Evolutionary conservation across 306 rosid genomes (phyloP), one percentile per base, ranked within the genome.

Genomic region (Datisca glomerata): DNA sequence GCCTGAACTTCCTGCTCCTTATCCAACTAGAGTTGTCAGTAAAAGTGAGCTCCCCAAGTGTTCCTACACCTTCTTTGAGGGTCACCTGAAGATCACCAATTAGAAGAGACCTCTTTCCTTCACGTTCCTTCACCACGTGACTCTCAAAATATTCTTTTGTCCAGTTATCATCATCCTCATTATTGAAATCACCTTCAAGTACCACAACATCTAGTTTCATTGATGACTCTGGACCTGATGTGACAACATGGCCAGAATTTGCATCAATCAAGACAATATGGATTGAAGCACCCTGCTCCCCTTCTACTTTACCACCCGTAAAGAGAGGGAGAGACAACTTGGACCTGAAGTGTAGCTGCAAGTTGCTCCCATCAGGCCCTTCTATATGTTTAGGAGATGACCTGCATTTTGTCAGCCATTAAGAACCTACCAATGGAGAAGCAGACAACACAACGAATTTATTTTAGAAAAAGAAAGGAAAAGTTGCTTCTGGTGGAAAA

Each of bases 21-120:
- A 85, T 85, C 96, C 96, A 85, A 52, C 96, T 85, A 46, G 96
- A 85, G 64, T 85, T 85, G 63, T 85, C 96, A 0, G 96, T 85
- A 59, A 85, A 85, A 11, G 72, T 80, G 53, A 85, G 66, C 5
- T 81, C 96, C 56, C 96, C 96, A 33, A 85, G 19, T 10, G 96
- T 85, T 51, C 96, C 96, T 40, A 85, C 82, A 51, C 96, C 96
- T 55, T 85, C 96, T 74, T 85, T 85, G 53, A 85, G 93, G 20
- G 83, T 72, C 64, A 85, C 69, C 63, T 72, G 80, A 40, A 85
- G 72, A 7, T 85, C 96, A 46, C 96, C 96, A 41, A 75, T 78
- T 72, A 85, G 56, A 43, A 85, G 71, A 63, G 96, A 93, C 41
- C 96, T 69, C 69, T 85, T 85, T 24, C 96, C 96, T 62, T 85